phyloP scores from a whole-genome alignment of 768 basidiomycete genomes.

The Naganishia kalamii region DNA sequence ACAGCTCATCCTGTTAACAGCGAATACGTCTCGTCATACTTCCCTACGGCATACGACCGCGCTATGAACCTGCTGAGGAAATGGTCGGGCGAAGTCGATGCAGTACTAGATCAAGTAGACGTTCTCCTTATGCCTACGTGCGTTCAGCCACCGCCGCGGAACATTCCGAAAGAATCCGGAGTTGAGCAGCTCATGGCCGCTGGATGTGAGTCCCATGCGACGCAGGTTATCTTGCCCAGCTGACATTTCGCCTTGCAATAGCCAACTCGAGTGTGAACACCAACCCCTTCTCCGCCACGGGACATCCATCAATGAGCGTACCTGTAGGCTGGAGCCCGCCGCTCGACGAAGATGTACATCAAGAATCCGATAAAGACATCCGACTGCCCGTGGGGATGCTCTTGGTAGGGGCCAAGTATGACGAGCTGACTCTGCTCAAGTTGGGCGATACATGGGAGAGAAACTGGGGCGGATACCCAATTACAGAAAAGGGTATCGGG shows the following conservation, averaged over 20 bases:
- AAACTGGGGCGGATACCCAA: constrained; percentile 2
- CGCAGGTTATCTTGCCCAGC: neutral
- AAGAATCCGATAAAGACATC: constrained; percentile 24
- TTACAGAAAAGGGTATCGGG: constrained; percentile 8
- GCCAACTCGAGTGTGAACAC: constrained; percentile 37
- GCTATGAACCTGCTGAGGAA: constrained; percentile 49
- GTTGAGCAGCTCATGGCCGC: constrained; percentile 32
- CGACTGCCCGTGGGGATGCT: constrained; percentile 51
- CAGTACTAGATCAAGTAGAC: constrained; percentile 38
- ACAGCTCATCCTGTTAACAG: constrained; percentile 31
- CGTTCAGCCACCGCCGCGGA: constrained; percentile 46
- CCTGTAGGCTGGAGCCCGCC: constrained; percentile 50
- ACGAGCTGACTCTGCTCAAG: constrained; percentile 33
- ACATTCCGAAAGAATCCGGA: constrained; percentile 30
- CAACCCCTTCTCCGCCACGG: constrained; percentile 39
- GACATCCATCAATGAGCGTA: constrained; percentile 51
- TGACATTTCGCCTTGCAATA: constrained; percentile 22
- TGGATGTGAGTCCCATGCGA: constrained; percentile 21
- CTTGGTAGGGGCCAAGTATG: constrained; percentile 46
- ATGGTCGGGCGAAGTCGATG: constrained; percentile 46
- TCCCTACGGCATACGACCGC: constrained; percentile 45
- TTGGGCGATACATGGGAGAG: constrained; percentile 35
- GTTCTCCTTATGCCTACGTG: constrained; percentile 49
- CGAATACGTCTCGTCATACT: constrained; percentile 44
- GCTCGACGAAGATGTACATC: constrained; percentile 45